Evolutionary conservation across 768 basidiomycete genomes (phyloP), one percentile per base, ranked within the genome.

Genomic region (Pleurotus salmoneostramineus): DNA sequence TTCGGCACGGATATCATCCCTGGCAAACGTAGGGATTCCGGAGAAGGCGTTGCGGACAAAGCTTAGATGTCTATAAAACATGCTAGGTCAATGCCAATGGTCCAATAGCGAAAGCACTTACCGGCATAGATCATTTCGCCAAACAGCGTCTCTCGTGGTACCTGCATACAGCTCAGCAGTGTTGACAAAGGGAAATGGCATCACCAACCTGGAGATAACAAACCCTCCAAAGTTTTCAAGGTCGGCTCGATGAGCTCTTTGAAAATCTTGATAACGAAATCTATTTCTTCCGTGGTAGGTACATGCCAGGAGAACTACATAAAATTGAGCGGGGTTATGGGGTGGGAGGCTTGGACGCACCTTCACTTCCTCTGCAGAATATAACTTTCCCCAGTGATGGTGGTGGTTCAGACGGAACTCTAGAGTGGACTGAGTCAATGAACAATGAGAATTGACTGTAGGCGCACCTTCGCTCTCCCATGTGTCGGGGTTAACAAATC

Each of bases 101-200:
- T 15, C 14, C 36, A 46, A 33, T 15, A 51, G 21, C 32, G 50
- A 54, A 21, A 46, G 48, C 33, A 72, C 78, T 42, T 34, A 86
- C 81, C 91, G 82, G 73, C 92, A 94, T 66, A 94, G 92, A 61
- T 94, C 90, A 68, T 92, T 93, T 10, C 87, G 79, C 92, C 92
- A 95, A 12, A 79, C 61, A 12, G 80, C 79, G 68, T 89, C 81
- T 17, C 84, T 79, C 31, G 72, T 63, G 44, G 76, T 65, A 47
- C 72, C 81, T 83, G 56, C 43, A 15, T 12, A 15, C 35, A 37
- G 56, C 35, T 47, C n/a, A 50, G 10, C 4, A 31, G 32, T 42
- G 50, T 36, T 54, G 8, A 72, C 5, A 6, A 45, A 2, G 44
- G 6, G 17, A 2, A 4, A 45, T 2, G 44, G 2, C 3, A 45